phyloP scores from a whole-genome alignment of 2,329 filamentous ascomycete species.

The Zymoseptoria tritici region DNA sequence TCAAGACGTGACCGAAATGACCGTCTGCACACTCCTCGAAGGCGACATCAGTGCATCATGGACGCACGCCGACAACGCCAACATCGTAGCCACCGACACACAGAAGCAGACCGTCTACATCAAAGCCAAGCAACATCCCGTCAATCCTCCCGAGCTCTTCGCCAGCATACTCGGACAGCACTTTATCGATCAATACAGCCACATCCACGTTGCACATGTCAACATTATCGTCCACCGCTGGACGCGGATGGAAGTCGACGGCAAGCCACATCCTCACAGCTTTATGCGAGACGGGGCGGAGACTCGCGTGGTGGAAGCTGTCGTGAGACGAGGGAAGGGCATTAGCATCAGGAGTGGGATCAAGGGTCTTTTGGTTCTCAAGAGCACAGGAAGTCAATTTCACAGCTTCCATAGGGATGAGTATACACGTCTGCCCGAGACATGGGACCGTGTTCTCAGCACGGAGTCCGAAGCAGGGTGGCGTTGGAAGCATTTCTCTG shows the following conservation, averaged over 20 bases:
- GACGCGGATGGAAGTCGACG: conserved; percentile 81
- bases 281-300: conserved; percentile 88
- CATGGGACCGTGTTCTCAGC: conserved; percentile 89
- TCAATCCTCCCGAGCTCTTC: conserved; percentile 88
- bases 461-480: conserved; percentile 85
- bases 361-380: conserved; percentile 71
- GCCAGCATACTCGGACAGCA: conserved; percentile 77
- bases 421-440: conserved; percentile 83
- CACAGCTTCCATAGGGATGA: conserved; percentile 90
- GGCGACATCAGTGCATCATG: conserved; percentile 86
- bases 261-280: conserved; percentile 86
- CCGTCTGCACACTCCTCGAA: conserved; percentile 84
- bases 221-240: conserved; percentile 80
- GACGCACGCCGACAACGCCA: conserved; percentile 87
- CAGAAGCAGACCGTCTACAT: conserved; percentile 94
- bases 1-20: conserved; percentile 91
- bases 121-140: conserved; percentile 84
- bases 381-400: conserved; percentile 94
- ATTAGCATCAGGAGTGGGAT: conserved; percentile 73
- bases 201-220: conserved; percentile 80
- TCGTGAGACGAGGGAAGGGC: conserved; percentile 57
- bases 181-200: conserved; percentile 79
- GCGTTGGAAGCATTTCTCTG: conserved; percentile 70
- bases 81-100: conserved; percentile 91
- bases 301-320: conserved; percentile 72